Percentiles rank a stretch among this genome's conserved stretches.
Evolutionary conservation across 768 basidiomycete genomes (phyloP).

Genomic region (Tephrocybe sp.): DNA sequence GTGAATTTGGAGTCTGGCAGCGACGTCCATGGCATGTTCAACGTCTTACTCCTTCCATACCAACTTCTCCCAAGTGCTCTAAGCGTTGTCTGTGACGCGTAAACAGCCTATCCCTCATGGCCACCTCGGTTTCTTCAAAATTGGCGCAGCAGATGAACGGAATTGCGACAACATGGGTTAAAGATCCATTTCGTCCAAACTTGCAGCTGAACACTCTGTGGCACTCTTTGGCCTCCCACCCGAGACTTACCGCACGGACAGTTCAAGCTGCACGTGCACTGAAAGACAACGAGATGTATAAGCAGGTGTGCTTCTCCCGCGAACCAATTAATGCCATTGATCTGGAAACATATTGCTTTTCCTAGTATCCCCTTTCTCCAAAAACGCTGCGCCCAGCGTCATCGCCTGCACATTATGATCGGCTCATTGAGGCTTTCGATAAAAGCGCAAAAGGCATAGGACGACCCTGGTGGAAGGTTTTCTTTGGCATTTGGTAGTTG

Average conservation of each 20-base stretch:
- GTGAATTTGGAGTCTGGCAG: not conserved
- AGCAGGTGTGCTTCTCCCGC: constrained; percentile 51
- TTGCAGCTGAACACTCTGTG: constrained; percentile 69
- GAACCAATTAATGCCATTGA: constrained; percentile 16
- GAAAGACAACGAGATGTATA: constrained; percentile 50
- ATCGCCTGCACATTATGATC: constrained; percentile 69
- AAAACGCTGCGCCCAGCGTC: constrained; percentile 68
- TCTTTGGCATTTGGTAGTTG: constrained; percentile 70
- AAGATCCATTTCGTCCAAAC: constrained; percentile 75
- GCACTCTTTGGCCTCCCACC: constrained; percentile 62
- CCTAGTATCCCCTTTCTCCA: constrained; percentile 64
- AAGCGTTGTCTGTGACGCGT: not conserved
- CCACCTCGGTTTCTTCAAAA: constrained; percentile 26
- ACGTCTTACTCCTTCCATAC: not conserved
- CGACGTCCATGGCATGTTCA: too few species aligned
- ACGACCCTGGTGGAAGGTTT: constrained; percentile 82
- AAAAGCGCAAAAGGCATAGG: constrained; percentile 75
- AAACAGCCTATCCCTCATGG: constrained; percentile 12
- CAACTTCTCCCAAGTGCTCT: not conserved
- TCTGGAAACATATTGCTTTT: constrained; percentile 17
- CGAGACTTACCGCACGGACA: constrained; percentile 58
- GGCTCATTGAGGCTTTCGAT: constrained; percentile 70
- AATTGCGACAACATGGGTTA: constrained; percentile 63
- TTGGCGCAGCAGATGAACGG: constrained; percentile 47
- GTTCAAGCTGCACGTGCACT: constrained; percentile 60